phyloP scores from a whole-genome alignment of 179 eudicot species.

The Corrigiola litoralis region DNA sequence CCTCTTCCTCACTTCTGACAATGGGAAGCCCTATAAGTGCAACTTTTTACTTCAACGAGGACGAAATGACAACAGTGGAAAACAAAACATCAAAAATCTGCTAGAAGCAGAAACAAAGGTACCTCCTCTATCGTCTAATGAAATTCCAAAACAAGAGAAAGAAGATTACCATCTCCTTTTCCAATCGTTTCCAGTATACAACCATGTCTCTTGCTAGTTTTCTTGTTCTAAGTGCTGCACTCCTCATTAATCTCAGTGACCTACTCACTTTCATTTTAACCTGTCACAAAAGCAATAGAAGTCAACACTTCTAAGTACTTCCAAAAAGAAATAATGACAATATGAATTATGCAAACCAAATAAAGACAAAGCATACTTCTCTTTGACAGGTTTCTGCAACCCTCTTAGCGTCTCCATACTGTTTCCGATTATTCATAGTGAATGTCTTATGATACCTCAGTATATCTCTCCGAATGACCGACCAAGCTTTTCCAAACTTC shows the following conservation, averaged over 20 bases:
- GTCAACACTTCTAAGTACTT: not conserved
- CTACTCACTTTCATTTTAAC: conserved; percentile 90
- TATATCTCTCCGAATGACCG: conserved; percentile 71
- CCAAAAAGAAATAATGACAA: not conserved
- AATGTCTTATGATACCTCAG: conserved; percentile 74
- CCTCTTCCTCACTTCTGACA: too few species aligned
- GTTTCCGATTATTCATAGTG: conserved; percentile 58
- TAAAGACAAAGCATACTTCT: conserved; percentile 53
- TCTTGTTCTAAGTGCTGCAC: conserved; percentile 74
- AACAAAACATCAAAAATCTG: too few species aligned
- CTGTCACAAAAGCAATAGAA: conserved; percentile 35
- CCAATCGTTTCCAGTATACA: conserved; percentile 92
- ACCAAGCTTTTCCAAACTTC: conserved; percentile 77
- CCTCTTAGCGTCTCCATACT: conserved; percentile 79
- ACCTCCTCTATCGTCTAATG: not conserved
- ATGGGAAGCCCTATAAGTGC: too few species aligned
- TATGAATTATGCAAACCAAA: not conserved
- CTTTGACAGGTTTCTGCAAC: conserved; percentile 85
- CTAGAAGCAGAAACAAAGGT: not conserved
- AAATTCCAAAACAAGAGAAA: conserved; percentile 2
- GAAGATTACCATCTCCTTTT: conserved; percentile 86
- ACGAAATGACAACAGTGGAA: not conserved
- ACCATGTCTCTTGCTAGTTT: conserved; percentile 91
- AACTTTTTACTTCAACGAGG: not conserved
- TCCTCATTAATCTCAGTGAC: conserved; percentile 79